These are phyloP conservation scores for Penicillium soppii DNA, from an alignment of 495 filamentous ascomycete genomes.

Conservation along the genomic window DNA sequence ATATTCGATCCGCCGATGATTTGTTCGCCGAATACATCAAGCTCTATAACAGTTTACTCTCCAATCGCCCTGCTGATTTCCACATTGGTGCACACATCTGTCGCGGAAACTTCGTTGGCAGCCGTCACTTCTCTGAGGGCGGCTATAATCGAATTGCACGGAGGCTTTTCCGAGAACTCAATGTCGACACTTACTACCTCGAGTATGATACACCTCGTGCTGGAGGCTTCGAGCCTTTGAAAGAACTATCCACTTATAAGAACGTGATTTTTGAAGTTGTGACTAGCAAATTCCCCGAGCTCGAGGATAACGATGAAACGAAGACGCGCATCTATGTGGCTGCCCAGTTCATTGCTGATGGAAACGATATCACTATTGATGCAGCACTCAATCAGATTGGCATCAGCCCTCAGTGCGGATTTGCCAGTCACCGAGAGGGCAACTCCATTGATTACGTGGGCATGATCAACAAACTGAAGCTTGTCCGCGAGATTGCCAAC, in stretches of 20 bases:
- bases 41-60: constrained; percentile 72
- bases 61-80: constrained; percentile 60
- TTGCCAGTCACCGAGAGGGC: constrained; percentile 68
- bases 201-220: constrained; percentile 78
- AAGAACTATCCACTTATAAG: constrained; percentile 67
- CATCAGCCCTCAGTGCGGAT: constrained; percentile 79
- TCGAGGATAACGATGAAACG: constrained; percentile 74
- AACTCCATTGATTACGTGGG: constrained; percentile 64
- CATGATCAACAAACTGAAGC: constrained; percentile 66
- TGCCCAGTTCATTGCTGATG: constrained; percentile 69
- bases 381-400: constrained; percentile 67
- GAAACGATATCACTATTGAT: constrained; percentile 58
- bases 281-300: constrained; percentile 67
- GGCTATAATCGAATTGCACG: constrained; percentile 77
- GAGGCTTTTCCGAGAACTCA: constrained; percentile 73
- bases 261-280: constrained; percentile 76
- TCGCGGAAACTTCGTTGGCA: constrained; percentile 77
- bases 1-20: constrained; percentile 58
- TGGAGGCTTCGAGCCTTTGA: constrained; percentile 77
- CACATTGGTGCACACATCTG: constrained; percentile 78
- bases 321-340: constrained; percentile 66
- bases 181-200: constrained; percentile 78
- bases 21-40: constrained; percentile 73
- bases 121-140: constrained; percentile 75
- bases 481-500: constrained; percentile 69